phyloP scores from a whole-genome alignment of 495 filamentous ascomycete species.

The Xylaria curta region DNA sequence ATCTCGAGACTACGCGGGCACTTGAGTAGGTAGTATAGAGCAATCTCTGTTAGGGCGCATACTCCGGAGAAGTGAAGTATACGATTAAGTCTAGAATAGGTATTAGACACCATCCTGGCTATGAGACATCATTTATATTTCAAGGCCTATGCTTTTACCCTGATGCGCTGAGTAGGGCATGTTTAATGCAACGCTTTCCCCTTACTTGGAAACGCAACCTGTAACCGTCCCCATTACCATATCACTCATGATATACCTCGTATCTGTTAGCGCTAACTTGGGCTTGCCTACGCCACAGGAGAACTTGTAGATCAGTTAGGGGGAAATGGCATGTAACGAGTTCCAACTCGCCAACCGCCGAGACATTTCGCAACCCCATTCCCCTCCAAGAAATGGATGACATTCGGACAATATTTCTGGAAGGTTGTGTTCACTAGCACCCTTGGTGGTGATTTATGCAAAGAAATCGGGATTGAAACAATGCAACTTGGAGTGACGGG shows the following conservation, averaged over 20 bases:
- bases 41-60: background rate
- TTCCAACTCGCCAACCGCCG: background rate
- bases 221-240: conserved; percentile 4
- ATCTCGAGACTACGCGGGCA: background rate
- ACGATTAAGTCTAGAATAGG: too few relatives aligned
- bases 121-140: background rate
- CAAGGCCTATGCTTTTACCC: background rate
- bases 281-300: background rate
- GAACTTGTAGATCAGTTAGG: background rate
- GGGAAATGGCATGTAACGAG: conserved; percentile 3
- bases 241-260: conserved; percentile 4
- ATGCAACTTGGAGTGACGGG: background rate
- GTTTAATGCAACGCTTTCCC: background rate
- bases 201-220: background rate
- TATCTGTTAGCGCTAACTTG: background rate
- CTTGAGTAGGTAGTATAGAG: too few relatives aligned
- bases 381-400: background rate
- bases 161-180: background rate
- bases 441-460: too few relatives aligned
- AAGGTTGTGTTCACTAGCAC: background rate
- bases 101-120: background rate
- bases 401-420: conserved; percentile 4
- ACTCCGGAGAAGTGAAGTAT: too few relatives aligned
- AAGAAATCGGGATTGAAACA: background rate
- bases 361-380: conserved; percentile 13